phyloP scores from a whole-genome alignment of 2,329 filamentous ascomycete species.

The Dothistroma septosporum region DNA sequence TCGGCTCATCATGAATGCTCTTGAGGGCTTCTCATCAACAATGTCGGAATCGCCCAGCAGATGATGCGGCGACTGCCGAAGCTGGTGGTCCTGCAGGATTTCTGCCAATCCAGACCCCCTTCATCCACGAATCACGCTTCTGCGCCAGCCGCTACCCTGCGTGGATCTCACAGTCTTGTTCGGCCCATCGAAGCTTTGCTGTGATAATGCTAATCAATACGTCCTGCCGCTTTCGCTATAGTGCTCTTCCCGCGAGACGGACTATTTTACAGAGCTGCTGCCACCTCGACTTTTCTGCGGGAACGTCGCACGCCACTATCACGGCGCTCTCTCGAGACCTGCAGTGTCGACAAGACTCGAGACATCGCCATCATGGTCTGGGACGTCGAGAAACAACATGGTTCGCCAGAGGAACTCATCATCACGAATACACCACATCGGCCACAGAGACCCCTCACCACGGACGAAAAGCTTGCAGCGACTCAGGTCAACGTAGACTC shows the following conservation, averaged over 20 bases:
- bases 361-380: slow-evolving; percentile 14
- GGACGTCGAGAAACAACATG: slow-evolving; percentile 24
- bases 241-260: not conserved
- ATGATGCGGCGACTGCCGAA: not conserved
- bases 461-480: slow-evolving; percentile 30
- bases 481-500: slow-evolving; percentile 27
- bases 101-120: not conserved
- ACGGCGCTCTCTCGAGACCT: not conserved
- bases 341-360: not conserved
- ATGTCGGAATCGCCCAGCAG: not conserved
- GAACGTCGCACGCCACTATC: not conserved
- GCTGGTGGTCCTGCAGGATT: not conserved
- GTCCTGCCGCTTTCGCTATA: slow-evolving; percentile 1
- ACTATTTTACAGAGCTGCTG: not conserved
- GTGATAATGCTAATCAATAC: not conserved
- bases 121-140: not conserved
- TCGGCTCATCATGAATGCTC: not conserved
- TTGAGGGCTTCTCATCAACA: not conserved
- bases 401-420: slow-evolving; percentile 20
- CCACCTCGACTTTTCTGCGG: not conserved
- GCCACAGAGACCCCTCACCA: slow-evolving; percentile 26
- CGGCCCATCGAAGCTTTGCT: not conserved
- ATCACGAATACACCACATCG: slow-evolving; percentile 10
- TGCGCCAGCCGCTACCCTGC: not conserved
- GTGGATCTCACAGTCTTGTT: not conserved